phyloP scores from a whole-genome alignment of 2,329 filamentous ascomycete species.

The Alternaria atra region DNA sequence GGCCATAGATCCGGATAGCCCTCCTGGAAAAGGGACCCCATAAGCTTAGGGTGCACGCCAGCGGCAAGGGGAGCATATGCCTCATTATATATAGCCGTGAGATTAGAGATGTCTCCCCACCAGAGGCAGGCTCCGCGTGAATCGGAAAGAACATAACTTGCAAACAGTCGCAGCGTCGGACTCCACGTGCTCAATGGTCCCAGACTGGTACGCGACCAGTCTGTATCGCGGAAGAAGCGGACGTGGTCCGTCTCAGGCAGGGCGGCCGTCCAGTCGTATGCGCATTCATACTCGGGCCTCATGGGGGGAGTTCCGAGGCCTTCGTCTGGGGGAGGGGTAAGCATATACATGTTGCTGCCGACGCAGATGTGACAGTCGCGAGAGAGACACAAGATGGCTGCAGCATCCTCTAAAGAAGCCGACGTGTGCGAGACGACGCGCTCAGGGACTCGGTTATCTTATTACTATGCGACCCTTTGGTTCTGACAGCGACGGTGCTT shows the following conservation, averaged over 20 bases:
- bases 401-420: conserved; percentile 8
- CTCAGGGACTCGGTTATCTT: neutral
- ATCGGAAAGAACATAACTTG: conserved; percentile 43
- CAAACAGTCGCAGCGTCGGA: conserved; percentile 40
- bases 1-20: conserved; percentile 43
- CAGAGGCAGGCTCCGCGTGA: conserved; percentile 45
- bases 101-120: conserved; percentile 39
- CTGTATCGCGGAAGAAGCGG: conserved; percentile 41
- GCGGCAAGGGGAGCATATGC: conserved; percentile 39
- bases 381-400: neutral
- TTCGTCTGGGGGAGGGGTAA: conserved; percentile 27
- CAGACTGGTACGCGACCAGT: conserved; percentile 40
- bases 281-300: conserved; percentile 7
- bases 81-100: conserved; percentile 48
- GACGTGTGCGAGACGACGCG: neutral
- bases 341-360: conserved; percentile 15
- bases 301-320: conserved; percentile 11
- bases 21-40: conserved; percentile 41
- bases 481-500: conserved; percentile 9
- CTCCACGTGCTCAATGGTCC: conserved; percentile 40
- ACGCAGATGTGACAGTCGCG: conserved; percentile 8
- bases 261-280: conserved; percentile 40
- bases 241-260: conserved; percentile 44
- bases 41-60: conserved; percentile 40
- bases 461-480: conserved; percentile 3